Evolutionary conservation across 2,329 filamentous ascomycete species (phyloP), one percentile per base, ranked within the genome.

Genomic region (Clonostachys rosea): DNA sequence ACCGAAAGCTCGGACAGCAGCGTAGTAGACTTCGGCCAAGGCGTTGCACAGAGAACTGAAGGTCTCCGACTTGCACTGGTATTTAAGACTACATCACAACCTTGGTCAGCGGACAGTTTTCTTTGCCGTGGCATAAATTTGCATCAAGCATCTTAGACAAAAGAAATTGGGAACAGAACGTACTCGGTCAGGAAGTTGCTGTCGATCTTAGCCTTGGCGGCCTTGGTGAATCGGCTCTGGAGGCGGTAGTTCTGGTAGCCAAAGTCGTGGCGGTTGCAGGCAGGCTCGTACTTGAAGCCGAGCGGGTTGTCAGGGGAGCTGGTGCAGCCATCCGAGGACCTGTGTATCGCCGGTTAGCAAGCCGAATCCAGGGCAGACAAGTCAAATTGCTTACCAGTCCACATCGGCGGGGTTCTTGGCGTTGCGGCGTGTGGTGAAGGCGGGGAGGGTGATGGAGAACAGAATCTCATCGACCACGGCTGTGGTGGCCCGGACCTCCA

Each of bases 241-340:
- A 45, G 47, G 45, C 75, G 73, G 58, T 70, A 80, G 61, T 82
- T 81, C 16, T 68, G 62, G 56, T 78, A 78, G 2, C 76, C 76
- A 57, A 81, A 81, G 55, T 81, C 78, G 50, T 82, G 78, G 7
- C 78, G 74, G 49, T 75, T 59, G 63, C 76, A 79, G 13, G 66
- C 69, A 1, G 65, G 67, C 33, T 43, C 13, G 13, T 13, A 76
- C 11, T 67, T 61, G 54, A 71, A 76, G 3, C 66, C 65, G 33
- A 68, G 64, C 1, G 71, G 71, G 51, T 71, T 73, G 44, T 74
- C 66, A 1, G 69, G 69, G 2, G 69, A 67, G 1, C 51, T 54
- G 5, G 66, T 67, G 63, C 71, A 74, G 42, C 65, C 67, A 44
- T 74, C 69, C 1, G 70, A 70, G 5, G 52, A 50, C 24, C 24